Conservation (phyloP, 257 asterid genomes). For the Dorcoceras hygrometricum region DNA sequence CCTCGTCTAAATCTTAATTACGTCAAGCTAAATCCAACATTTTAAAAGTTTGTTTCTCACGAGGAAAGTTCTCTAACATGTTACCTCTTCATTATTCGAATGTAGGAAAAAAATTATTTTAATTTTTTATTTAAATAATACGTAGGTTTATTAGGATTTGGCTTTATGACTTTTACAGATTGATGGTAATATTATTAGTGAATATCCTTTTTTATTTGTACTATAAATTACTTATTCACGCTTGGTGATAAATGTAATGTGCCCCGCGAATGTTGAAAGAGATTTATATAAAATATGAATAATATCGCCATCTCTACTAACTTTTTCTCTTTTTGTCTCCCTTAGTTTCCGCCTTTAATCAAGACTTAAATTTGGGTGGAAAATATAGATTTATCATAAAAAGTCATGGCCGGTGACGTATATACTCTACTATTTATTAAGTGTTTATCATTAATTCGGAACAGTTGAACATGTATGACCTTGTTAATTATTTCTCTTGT, state of each 20-base stretch:
- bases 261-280: constrained; percentile 11
- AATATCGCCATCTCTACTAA: background rate
- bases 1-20: background rate
- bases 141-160: no score
- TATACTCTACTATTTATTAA: no score
- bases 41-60: background rate
- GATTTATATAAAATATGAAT: constrained; percentile 9
- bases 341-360: constrained; percentile 25
- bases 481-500: no score
- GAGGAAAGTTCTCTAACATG: background rate
- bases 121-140: no score
- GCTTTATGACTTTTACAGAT: no score
- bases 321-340: constrained; percentile 13
- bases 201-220: constrained; percentile 1
- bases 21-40: constrained; percentile 15
- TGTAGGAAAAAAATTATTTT: no score
- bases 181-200: background rate
- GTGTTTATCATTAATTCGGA: no score
- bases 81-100: background rate
- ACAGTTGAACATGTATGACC: no score
- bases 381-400: background rate
- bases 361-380: constrained; percentile 12
- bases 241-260: no score
- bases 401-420: background rate
- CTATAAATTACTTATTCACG: no score